Conservation (phyloP, 345 rosid species). For the Mangifera indica region DNA sequence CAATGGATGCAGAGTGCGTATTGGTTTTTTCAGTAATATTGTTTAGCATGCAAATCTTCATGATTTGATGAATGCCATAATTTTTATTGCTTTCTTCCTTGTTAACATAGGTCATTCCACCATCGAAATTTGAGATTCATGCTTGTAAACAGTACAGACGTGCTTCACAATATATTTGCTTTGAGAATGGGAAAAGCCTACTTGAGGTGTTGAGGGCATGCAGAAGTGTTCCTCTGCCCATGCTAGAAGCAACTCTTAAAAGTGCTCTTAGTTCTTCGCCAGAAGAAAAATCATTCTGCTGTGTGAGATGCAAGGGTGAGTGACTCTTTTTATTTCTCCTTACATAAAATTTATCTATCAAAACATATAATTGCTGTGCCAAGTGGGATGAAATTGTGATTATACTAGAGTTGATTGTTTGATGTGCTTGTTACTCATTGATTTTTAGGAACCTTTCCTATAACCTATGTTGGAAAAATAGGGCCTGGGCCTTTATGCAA, state of each 20-base stretch:
- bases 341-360: neutral
- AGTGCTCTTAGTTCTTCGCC: constrained; percentile 55
- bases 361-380: neutral
- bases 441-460: constrained; percentile 57
- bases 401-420: constrained; percentile 8
- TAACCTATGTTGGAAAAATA: constrained; percentile 59
- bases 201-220: constrained; percentile 85
- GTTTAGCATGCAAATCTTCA: constrained; percentile 24
- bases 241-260: constrained; percentile 68
- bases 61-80: constrained; percentile 22
- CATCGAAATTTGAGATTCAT: constrained; percentile 97
- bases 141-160: constrained; percentile 89
- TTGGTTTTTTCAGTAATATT: constrained; percentile 12
- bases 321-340: neutral
- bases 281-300: constrained; percentile 61
- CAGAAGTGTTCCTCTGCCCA: constrained; percentile 68
- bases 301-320: constrained; percentile 86
- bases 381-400: constrained; percentile 7
- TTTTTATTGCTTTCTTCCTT: constrained; percentile 14
- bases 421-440: constrained; percentile 20
- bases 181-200: constrained; percentile 98
- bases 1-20: constrained; percentile 76
- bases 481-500: constrained; percentile 84
- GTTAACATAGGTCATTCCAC: constrained; percentile 73
- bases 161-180: constrained; percentile 91